A percentile compares a stretch with the other conserved stretches of the same genome.
Conservation (phyloP, 805 yeast species). For the Grigorovia yakushimaensis region DNA sequence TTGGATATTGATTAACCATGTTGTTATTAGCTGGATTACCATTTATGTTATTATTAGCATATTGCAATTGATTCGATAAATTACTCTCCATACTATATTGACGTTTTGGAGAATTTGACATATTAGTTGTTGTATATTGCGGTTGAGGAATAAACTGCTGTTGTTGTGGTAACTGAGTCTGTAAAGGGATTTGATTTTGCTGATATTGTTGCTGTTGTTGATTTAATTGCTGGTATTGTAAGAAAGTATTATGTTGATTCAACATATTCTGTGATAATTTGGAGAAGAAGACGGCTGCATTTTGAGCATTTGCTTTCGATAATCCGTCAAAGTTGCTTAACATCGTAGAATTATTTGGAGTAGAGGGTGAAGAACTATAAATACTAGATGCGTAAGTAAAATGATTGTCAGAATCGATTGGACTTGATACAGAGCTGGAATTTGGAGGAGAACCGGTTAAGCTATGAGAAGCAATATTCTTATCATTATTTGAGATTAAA, state of each 20-base stretch:
- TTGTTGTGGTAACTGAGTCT: not conserved
- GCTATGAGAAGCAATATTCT: not conserved
- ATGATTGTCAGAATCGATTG: not conserved
- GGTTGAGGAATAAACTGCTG: not conserved
- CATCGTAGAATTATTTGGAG: slow-evolving; percentile 1
- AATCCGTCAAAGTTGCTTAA: slow-evolving; percentile 1
- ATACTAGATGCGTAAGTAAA: not conserved
- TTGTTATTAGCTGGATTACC: not conserved
- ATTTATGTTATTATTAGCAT: not conserved
- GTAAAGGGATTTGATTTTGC: not conserved
- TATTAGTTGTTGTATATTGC: not conserved
- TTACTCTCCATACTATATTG: not conserved
- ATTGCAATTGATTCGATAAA: not conserved
- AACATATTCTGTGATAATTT: slow-evolving; percentile 6
- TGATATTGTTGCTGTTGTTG: not conserved
- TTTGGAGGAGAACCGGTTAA: not conserved
- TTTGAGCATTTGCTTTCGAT: slow-evolving; percentile 3
- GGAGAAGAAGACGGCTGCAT: slow-evolving; percentile 5
- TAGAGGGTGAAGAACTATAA: not conserved
- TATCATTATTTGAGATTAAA: not conserved
- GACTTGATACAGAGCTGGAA: not conserved
- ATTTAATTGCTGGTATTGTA: not conserved
- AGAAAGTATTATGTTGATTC: slow-evolving; percentile 2
- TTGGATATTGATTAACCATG: slow-evolving; percentile 4
- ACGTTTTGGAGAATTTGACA: not conserved